Percentiles rank a stretch among this genome's conserved stretches.
Evolutionary conservation across 176 grass and related monocot genomes (phyloP).

Genomic region (Carex pumila): DNA sequence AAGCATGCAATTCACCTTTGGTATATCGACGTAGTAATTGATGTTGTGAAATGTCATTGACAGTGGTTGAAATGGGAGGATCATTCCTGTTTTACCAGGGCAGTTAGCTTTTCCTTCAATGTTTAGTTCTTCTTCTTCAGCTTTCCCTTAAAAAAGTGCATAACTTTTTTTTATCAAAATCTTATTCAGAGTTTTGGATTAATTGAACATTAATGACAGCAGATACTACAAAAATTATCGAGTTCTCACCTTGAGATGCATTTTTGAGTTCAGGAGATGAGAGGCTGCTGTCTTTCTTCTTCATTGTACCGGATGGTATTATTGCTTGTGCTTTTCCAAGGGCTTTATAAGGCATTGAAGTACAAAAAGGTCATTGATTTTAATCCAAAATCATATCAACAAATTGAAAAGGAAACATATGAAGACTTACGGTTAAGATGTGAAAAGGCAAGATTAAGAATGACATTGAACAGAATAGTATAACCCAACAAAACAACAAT

Average conservation of each 20-base stretch:
- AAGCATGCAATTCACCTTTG: slow-evolving; percentile 37
- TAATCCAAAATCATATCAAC: background rate
- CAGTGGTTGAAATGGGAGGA: slow-evolving; percentile 57
- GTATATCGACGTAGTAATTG: slow-evolving; percentile 60
- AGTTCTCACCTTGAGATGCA: slow-evolving; percentile 28
- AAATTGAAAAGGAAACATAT: slow-evolving; percentile 3
- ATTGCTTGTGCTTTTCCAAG: slow-evolving; percentile 43
- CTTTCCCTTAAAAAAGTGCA: slow-evolving; percentile 1
- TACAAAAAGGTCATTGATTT: background rate
- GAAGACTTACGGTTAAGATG: slow-evolving; percentile 60
- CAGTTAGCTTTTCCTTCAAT: slow-evolving; percentile 9
- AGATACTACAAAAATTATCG: background rate
- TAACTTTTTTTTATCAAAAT: background rate
- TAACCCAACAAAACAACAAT: slow-evolving; percentile 53
- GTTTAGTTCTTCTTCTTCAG: background rate
- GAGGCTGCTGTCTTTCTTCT: background rate
- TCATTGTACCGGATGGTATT: slow-evolving; percentile 9
- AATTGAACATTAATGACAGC: background rate
- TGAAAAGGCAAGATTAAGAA: slow-evolving; percentile 46
- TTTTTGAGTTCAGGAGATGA: background rate
- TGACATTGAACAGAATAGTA: slow-evolving; percentile 47
- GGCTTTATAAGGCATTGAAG: slow-evolving; percentile 28
- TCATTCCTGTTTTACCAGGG: slow-evolving; percentile 41
- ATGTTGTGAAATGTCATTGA: slow-evolving; percentile 63
- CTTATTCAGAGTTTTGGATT: background rate